Percentiles rank a stretch among this genome's conserved stretches.
phyloP scores from a whole-genome alignment of 805 yeast species.

The Teunomyces lycoperdinae region DNA sequence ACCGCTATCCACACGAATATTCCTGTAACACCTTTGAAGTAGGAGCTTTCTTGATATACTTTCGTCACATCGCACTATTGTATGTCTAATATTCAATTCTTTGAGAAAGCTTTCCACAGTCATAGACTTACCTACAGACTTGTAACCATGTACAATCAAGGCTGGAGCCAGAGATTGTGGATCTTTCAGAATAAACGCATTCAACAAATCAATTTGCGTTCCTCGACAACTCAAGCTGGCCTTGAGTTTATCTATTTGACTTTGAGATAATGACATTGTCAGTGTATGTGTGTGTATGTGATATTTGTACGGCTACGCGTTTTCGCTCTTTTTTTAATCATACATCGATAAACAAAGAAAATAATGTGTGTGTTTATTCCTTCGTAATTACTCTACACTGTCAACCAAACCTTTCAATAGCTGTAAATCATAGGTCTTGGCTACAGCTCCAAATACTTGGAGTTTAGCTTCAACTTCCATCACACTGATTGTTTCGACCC shows the following conservation, averaged over 20 bases:
- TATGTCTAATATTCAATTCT: conserved; percentile 21
- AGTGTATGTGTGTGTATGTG: background rate
- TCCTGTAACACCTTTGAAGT: conserved; percentile 39
- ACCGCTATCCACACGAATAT: conserved; percentile 36
- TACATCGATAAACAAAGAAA: background rate
- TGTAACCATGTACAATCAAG: conserved; percentile 46
- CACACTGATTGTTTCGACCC: conserved; percentile 59
- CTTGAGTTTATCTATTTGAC: conserved; percentile 3
- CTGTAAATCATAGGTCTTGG: conserved; percentile 58
- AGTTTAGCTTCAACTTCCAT: conserved; percentile 45
- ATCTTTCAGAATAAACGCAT: conserved; percentile 31
- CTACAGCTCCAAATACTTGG: conserved; percentile 54
- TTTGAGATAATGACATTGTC: background rate
- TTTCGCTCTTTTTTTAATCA: background rate
- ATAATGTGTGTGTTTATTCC: background rate
- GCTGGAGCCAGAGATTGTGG: conserved; percentile 28
- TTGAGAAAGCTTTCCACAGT: conserved; percentile 32
- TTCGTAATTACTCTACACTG: conserved; percentile 8
- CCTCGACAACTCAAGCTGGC: conserved; percentile 26
- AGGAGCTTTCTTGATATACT: conserved; percentile 40
- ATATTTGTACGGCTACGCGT: background rate
- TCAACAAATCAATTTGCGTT: conserved; percentile 33
- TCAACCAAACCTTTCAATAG: conserved; percentile 44
- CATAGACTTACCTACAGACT: conserved; percentile 48
- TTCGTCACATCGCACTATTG: conserved; percentile 44